A percentile compares a stretch with the other conserved stretches of the same genome.
Conservation (phyloP, 371 early-diverging fungal species). For the Syncephalastrum monosporum region DNA sequence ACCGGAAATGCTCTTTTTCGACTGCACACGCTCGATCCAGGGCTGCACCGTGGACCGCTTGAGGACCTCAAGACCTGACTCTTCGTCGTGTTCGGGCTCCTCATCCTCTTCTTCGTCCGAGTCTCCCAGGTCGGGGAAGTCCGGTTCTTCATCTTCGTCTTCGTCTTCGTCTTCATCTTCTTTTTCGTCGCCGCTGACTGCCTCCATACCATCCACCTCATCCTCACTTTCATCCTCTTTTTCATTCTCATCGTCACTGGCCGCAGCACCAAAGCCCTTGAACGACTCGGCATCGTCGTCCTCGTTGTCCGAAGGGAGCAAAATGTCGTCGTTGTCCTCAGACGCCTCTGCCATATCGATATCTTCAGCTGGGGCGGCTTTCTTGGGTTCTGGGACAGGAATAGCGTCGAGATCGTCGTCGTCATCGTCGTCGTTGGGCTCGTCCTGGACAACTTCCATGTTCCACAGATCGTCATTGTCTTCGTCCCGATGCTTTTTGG, state of each 20-base stretch:
- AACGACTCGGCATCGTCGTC: constrained; percentile 4
- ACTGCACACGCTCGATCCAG: constrained; percentile 69
- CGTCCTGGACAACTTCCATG: constrained; percentile 12
- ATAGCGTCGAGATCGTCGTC: constrained; percentile 5
- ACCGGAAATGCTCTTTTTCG: constrained; percentile 28
- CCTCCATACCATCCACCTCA: constrained; percentile 42
- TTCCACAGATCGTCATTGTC: constrained; percentile 3
- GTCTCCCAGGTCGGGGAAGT: constrained; percentile 26
- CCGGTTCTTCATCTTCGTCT: constrained; percentile 18
- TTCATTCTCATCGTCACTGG: constrained; percentile 13
- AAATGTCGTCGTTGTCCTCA: neutral
- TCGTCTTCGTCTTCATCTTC: constrained; percentile 26
- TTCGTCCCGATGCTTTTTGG: constrained; percentile 1
- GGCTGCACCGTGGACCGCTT: constrained; percentile 67
- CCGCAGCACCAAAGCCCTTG: constrained; percentile 1
- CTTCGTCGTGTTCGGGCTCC: constrained; percentile 10
- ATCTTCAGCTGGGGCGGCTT: constrained; percentile 10
- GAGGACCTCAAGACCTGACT: constrained; percentile 33
- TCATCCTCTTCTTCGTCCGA: constrained; percentile 17
- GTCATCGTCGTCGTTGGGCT: constrained; percentile 10
- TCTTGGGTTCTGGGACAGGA: constrained; percentile 3
- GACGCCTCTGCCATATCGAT: constrained; percentile 11
- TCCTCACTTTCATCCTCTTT: constrained; percentile 20
- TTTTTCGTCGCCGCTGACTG: constrained; percentile 50
- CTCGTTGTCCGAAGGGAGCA: constrained; percentile 1